Conservation (phyloP, 108 stramenopile species). For the Seminavis robusta region DNA sequence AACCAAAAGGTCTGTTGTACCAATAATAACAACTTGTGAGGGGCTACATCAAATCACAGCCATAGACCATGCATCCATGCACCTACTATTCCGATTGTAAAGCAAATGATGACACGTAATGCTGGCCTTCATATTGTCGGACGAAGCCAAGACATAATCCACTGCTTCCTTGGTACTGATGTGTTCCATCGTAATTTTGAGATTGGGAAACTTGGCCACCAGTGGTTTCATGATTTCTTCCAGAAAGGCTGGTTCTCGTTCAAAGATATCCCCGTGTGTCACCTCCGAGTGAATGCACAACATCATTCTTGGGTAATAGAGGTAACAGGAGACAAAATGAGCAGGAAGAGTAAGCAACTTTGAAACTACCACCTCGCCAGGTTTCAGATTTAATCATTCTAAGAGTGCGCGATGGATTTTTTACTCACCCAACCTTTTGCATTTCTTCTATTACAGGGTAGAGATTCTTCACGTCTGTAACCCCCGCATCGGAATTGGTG, state of each 20-base stretch:
- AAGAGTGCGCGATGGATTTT: too few relatives aligned
- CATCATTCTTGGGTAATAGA: constrained; percentile 62
- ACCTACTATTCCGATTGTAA: constrained; percentile 96
- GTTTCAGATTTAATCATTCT: too few relatives aligned
- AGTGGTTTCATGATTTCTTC: constrained; percentile 90
- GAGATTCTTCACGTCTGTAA: constrained; percentile 84
- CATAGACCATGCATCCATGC: not conserved
- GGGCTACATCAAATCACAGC: not conserved
- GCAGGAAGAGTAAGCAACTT: too few relatives aligned
- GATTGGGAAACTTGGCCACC: constrained; percentile 72
- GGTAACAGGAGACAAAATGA: too few relatives aligned
- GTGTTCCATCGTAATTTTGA: constrained; percentile 98
- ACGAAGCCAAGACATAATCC: constrained; percentile 78
- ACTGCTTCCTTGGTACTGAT: constrained; percentile 91
- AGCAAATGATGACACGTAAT: constrained; percentile 98
- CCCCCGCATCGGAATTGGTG: constrained; percentile 95
- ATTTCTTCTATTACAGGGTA: constrained; percentile 86
- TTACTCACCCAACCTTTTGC: constrained; percentile 85
- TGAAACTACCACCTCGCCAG: too few relatives aligned
- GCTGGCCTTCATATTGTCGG: constrained; percentile 90
- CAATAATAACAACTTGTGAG: not conserved
- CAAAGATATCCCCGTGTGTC: constrained; percentile 93
- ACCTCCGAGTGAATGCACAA: constrained; percentile 98
- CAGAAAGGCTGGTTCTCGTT: constrained; percentile 93
- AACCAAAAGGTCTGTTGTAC: constrained; percentile 54